Evolutionary conservation across 345 rosid genomes (phyloP).

Genomic region (Orychophragmus violaceus): DNA sequence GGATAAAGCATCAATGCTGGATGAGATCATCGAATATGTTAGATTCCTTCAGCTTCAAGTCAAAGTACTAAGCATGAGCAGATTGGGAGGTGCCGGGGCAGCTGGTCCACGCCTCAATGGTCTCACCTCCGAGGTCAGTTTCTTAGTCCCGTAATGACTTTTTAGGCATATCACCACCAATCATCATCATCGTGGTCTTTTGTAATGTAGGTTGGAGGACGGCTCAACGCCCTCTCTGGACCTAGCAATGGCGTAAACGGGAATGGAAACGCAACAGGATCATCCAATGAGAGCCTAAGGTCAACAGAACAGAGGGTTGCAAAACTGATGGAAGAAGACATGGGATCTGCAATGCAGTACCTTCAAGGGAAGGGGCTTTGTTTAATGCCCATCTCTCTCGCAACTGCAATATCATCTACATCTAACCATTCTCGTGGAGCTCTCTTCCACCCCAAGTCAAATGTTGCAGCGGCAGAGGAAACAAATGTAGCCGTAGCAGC

Average conservation of each 20-base stretch:
- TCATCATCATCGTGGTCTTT: not conserved
- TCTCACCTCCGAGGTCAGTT: constrained; percentile 65
- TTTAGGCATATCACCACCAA: not conserved
- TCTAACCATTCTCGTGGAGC: constrained; percentile 48
- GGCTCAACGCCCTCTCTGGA: constrained; percentile 36
- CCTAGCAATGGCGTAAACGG: constrained; percentile 33
- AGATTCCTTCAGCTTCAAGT: constrained; percentile 99
- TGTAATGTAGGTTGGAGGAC: constrained; percentile 43
- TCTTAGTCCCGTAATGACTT: not conserved
- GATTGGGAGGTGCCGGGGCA: constrained; percentile 86
- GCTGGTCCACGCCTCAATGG: constrained; percentile 86
- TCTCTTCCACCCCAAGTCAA: constrained; percentile 19
- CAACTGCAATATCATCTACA: constrained; percentile 81
- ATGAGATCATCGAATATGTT: constrained; percentile 97
- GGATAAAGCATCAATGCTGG: constrained; percentile 98
- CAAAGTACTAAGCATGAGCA: constrained; percentile 97
- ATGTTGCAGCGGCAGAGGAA: not conserved
- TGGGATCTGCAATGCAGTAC: constrained; percentile 99
- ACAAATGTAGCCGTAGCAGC: constrained; percentile 13
- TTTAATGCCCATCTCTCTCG: constrained; percentile 94
- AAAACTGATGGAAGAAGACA: constrained; percentile 92
- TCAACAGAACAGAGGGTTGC: constrained; percentile 88
- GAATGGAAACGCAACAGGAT: constrained; percentile 28
- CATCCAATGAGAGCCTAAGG: constrained; percentile 48
- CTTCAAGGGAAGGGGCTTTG: constrained; percentile 96